Percentiles rank a stretch among this genome's conserved stretches.
Evolutionary conservation across 306 rosid genomes (phyloP).

Genomic region (Acacia confusa): DNA sequence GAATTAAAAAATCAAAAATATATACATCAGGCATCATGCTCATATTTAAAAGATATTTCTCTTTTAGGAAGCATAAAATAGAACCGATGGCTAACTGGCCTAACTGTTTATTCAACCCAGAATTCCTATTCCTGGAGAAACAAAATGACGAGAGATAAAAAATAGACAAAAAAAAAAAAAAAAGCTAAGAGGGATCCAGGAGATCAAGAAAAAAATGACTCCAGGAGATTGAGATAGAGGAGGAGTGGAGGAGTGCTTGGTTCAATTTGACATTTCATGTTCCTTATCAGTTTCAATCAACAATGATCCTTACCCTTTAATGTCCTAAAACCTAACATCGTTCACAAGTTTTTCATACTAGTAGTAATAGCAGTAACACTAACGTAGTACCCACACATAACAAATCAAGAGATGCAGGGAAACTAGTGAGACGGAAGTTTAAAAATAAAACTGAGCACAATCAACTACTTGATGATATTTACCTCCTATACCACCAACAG

Average conservation of each 20-base stretch:
- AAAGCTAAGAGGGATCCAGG: no score
- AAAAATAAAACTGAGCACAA: slow-evolving; percentile 12
- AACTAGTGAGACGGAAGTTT: background rate
- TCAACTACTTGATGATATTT: slow-evolving; percentile 24
- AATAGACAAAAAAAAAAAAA: background rate
- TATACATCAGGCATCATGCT: background rate
- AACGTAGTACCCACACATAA: slow-evolving; percentile 5
- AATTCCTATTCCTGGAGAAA: background rate
- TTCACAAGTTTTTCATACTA: slow-evolving; percentile 12
- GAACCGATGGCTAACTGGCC: no score
- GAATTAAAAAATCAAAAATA: background rate
- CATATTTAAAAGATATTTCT: background rate
- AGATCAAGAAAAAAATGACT: background rate
- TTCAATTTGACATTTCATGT: background rate
- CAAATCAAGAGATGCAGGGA: slow-evolving; percentile 13
- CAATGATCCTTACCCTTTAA: no score
- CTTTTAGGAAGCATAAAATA: no score
- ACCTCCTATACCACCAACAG: slow-evolving; percentile 99
- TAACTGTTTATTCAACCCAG: no score
- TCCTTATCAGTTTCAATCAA: slow-evolving; percentile 3
- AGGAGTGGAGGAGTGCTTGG: background rate
- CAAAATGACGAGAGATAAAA: background rate
- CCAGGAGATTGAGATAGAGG: background rate
- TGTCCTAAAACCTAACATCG: background rate
- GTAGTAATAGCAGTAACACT: background rate